These are phyloP conservation scores for Epichloe gansuensis DNA, from an alignment of 2,329 filamentous ascomycete species.

Conservation along the genomic window DNA sequence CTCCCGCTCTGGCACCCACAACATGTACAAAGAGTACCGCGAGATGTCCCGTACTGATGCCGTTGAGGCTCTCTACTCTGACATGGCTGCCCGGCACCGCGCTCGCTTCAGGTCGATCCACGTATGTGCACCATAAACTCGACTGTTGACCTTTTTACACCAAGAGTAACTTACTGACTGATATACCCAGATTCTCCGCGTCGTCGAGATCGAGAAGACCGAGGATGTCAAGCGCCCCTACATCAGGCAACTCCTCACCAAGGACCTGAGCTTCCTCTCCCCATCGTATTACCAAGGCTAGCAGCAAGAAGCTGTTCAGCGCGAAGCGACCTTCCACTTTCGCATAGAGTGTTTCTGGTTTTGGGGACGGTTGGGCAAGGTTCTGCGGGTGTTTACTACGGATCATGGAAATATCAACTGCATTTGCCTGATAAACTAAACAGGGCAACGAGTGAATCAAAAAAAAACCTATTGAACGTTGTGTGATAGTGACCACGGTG, in stretches of 20 bases:
- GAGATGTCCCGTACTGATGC: conserved; percentile 95
- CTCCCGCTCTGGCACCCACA: conserved; percentile 98
- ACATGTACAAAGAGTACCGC: conserved; percentile 99
- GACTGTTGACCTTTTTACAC: not conserved
- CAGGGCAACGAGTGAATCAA: conserved; percentile 34
- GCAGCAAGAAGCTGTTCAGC: conserved; percentile 83
- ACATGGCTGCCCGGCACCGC: conserved; percentile 97
- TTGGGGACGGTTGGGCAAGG: conserved; percentile 37
- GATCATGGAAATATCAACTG: conserved; percentile 48
- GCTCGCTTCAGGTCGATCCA: conserved; percentile 97
- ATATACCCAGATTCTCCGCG: conserved; percentile 73
- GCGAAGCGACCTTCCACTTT: conserved; percentile 92
- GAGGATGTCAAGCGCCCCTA: conserved; percentile 96
- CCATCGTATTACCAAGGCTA: conserved; percentile 79
- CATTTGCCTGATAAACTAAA: conserved; percentile 38
- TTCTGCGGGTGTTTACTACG: conserved; percentile 49
- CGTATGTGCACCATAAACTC: conserved; percentile 47
- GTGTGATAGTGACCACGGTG: not conserved
- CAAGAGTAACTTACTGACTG: conserved; percentile 3
- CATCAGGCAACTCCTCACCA: conserved; percentile 96
- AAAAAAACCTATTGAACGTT: conserved; percentile 12
- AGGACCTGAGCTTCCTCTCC: conserved; percentile 95
- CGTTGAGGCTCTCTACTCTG: conserved; percentile 94
- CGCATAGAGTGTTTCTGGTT: conserved; percentile 63
- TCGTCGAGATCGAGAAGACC: conserved; percentile 91